A percentile compares a stretch with the other conserved stretches of the same genome.
Conservation (phyloP, 805 yeast genomes). For the Cephaloascus fragrans region DNA sequence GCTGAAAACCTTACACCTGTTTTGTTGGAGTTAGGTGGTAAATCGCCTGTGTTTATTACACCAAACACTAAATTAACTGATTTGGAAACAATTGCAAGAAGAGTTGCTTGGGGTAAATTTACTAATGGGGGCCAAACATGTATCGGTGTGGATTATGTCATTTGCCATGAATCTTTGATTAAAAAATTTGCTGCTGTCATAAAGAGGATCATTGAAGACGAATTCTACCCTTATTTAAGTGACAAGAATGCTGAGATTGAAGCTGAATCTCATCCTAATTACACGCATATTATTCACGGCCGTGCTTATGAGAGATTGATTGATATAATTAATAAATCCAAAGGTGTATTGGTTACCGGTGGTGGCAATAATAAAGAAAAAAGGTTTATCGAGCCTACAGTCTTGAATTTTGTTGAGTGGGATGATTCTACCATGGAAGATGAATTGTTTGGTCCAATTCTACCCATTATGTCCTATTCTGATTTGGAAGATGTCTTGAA, state of each 20-base stretch:
- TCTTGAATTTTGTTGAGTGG: conserved; percentile 54
- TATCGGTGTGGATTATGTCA: conserved; percentile 76
- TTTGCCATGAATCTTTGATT: conserved; percentile 54
- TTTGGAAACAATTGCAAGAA: conserved; percentile 35
- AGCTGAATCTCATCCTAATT: conserved; percentile 20
- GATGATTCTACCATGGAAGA: conserved; percentile 62
- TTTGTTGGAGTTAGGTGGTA: conserved; percentile 84
- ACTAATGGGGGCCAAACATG: conserved; percentile 86
- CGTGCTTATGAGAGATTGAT: conserved; percentile 40
- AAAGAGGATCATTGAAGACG: conserved; percentile 26
- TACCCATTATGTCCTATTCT: conserved; percentile 58
- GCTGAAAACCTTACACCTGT: conserved; percentile 79
- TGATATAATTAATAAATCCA: conserved; percentile 32
- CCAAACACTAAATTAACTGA: conserved; percentile 33
- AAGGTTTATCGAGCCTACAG: conserved; percentile 61
- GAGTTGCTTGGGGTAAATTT: conserved; percentile 73
- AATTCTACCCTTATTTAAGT: conserved; percentile 32
- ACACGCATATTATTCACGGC: conserved; percentile 52
- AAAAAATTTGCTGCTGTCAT: conserved; percentile 36
- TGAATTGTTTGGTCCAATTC: conserved; percentile 80
- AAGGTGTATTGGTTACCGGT: conserved; percentile 43
- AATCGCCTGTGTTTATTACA: conserved; percentile 74
- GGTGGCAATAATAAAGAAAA: conserved; percentile 22
- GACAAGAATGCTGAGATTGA: conserved; percentile 8
- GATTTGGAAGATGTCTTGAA: conserved; percentile 33